These are phyloP conservation scores for Fusarium napiforme DNA, from an alignment of 2,329 filamentous ascomycete species.

Conservation along the genomic window DNA sequence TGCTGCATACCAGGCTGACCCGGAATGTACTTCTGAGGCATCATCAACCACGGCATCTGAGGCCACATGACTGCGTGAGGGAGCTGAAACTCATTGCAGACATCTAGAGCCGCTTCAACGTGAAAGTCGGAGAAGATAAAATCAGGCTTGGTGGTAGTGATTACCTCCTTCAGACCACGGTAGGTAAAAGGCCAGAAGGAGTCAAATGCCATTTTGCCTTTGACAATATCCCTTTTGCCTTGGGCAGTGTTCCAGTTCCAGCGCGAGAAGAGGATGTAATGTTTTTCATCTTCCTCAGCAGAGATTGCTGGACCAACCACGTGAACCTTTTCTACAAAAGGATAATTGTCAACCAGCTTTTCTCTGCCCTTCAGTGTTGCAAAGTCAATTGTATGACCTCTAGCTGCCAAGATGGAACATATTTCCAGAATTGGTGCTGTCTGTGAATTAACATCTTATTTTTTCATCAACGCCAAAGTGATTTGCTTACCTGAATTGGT, in stretches of 20 bases:
- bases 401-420: neutral
- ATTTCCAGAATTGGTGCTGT: neutral
- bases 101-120: neutral
- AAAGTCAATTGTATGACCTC: constrained; percentile 10
- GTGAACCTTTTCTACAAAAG: neutral
- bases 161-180: neutral
- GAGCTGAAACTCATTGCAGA: neutral
- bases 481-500: neutral
- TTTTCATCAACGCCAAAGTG: too few species aligned
- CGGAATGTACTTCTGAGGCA: constrained; percentile 9
- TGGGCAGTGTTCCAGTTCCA: constrained; percentile 6
- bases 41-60: constrained; percentile 12
- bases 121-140: constrained; percentile 12
- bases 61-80: constrained; percentile 10
- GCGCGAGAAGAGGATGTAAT: neutral
- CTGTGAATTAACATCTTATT: neutral
- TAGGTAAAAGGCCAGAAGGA: constrained; percentile 1
- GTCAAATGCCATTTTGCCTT: constrained; percentile 6
- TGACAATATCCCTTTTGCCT: neutral
- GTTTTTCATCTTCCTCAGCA: neutral
- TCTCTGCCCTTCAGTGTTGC: neutral
- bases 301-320: neutral
- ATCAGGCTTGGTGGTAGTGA: neutral
- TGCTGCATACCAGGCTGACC: constrained; percentile 6
- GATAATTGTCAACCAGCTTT: neutral